Conservation (phyloP, 192 early-diverging fungal genomes). For the Mortierella claussenii region DNA sequence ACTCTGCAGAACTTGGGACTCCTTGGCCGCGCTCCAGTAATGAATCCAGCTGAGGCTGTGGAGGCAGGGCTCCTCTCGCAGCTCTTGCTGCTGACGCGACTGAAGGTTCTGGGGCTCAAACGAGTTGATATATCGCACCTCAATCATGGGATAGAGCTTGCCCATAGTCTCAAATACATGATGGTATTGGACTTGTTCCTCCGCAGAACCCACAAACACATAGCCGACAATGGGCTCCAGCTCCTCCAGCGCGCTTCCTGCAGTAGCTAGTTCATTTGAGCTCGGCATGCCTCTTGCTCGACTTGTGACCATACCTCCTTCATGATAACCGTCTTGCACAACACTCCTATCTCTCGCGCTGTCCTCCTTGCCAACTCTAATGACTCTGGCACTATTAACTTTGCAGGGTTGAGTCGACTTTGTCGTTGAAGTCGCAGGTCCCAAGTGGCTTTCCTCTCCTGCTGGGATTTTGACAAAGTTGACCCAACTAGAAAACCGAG, state of each 20-base stretch:
- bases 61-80: constrained; percentile 34
- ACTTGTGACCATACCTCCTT: constrained; percentile 27
- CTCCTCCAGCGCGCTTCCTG: not conserved
- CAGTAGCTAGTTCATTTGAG: not conserved
- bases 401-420: constrained; percentile 16
- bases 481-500: constrained; percentile 42
- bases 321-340: not conserved
- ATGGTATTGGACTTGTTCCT: constrained; percentile 40
- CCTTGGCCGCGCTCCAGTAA: constrained; percentile 52
- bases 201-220: constrained; percentile 42
- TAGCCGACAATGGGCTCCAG: constrained; percentile 31
- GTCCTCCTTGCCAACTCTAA: constrained; percentile 12
- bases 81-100: constrained; percentile 38
- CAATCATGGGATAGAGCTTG: constrained; percentile 25
- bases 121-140: constrained; percentile 50
- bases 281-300: not conserved
- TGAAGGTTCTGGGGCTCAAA: constrained; percentile 42
- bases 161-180: constrained; percentile 39
- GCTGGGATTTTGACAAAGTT: constrained; percentile 46
- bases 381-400: not conserved
- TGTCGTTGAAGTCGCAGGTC: constrained; percentile 3
- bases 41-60: constrained; percentile 46
- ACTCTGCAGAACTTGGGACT: constrained; percentile 48
- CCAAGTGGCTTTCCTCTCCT: constrained; percentile 19
- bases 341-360: not conserved